These are phyloP conservation scores for Fusarium sambucinum DNA, from an alignment of 2,329 filamentous ascomycete species.

Conservation along the genomic window DNA sequence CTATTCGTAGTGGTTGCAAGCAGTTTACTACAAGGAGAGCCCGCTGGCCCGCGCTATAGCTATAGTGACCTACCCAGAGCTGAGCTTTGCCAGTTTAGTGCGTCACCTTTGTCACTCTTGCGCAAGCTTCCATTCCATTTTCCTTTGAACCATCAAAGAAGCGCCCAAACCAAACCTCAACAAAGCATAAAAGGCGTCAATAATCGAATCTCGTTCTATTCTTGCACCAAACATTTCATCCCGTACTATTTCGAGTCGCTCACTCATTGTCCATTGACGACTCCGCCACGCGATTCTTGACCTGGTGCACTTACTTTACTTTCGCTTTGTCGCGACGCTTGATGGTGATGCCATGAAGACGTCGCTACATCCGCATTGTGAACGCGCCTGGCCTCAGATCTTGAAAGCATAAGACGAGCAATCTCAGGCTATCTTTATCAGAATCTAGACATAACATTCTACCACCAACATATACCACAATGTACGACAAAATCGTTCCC, in stretches of 20 bases:
- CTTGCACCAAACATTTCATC: neutral
- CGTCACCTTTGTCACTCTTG: conserved; percentile 41
- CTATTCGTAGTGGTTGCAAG: conserved; percentile 32
- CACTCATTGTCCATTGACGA: conserved; percentile 22
- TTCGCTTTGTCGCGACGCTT: conserved; percentile 32
- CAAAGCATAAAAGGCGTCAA: neutral
- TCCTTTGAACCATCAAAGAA: conserved; percentile 15
- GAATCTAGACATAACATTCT: neutral
- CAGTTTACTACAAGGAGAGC: conserved; percentile 33
- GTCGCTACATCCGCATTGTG: conserved; percentile 10
- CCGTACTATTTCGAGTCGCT: neutral
- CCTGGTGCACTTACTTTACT: conserved; percentile 16
- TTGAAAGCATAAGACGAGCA: neutral
- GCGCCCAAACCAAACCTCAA: neutral
- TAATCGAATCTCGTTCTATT: neutral
- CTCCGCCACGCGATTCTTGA: conserved; percentile 14
- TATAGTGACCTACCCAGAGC: conserved; percentile 7
- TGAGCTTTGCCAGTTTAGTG: conserved; percentile 42
- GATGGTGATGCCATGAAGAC: conserved; percentile 51
- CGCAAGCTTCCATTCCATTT: conserved; percentile 33
- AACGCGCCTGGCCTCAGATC: conserved; percentile 13
- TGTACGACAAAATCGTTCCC: conserved; percentile 60
- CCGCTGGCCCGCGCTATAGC: conserved; percentile 21
- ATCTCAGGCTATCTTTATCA: neutral
- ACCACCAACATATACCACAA: conserved; percentile 37